Percentiles rank a stretch among this genome's conserved stretches.
Evolutionary conservation across 768 basidiomycete species (phyloP).

Genomic region (Pisolithus microcarpus): DNA sequence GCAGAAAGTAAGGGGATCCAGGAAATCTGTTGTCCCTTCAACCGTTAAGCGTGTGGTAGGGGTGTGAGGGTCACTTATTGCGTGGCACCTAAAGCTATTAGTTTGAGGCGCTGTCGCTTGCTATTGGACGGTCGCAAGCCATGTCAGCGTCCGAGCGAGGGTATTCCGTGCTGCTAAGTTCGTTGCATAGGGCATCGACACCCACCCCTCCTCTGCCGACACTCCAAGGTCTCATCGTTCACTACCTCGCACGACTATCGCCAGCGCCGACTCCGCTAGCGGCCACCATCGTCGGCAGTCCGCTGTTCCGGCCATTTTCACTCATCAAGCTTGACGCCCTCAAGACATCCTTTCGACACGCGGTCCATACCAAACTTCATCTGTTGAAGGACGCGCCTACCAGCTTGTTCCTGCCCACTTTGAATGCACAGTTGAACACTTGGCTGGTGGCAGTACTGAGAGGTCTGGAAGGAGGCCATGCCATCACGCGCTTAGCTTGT

Average conservation of each 20-base stretch:
- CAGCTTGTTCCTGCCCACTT: conserved; percentile 26
- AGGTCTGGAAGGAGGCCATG: conserved; percentile 61
- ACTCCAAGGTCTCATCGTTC: conserved; percentile 21
- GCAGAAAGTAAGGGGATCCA: too few species aligned
- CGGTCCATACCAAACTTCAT: conserved; percentile 23
- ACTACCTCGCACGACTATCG: conserved; percentile 21
- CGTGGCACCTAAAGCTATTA: too few species aligned
- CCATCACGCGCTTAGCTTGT: conserved; percentile 54
- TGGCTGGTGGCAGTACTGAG: conserved; percentile 49
- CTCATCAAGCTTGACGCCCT: conserved; percentile 23
- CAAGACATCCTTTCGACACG: conserved; percentile 23
- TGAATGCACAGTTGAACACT: conserved; percentile 34
- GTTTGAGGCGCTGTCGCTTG: too few species aligned
- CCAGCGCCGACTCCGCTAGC: conserved; percentile 28
- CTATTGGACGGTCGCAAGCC: background rate
- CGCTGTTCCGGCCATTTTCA: conserved; percentile 25
- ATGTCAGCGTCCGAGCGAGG: conserved; percentile 11
- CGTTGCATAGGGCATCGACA: conserved; percentile 20
- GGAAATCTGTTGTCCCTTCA: too few species aligned
- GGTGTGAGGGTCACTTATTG: too few species aligned
- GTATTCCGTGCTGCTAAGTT: conserved; percentile 20
- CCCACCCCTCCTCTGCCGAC: conserved; percentile 12
- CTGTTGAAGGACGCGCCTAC: conserved; percentile 23
- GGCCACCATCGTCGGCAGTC: conserved; percentile 25
- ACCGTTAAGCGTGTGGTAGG: too few species aligned